phyloP scores from a whole-genome alignment of 139 green algal genomes.

The Diplosphaera chodatii region DNA sequence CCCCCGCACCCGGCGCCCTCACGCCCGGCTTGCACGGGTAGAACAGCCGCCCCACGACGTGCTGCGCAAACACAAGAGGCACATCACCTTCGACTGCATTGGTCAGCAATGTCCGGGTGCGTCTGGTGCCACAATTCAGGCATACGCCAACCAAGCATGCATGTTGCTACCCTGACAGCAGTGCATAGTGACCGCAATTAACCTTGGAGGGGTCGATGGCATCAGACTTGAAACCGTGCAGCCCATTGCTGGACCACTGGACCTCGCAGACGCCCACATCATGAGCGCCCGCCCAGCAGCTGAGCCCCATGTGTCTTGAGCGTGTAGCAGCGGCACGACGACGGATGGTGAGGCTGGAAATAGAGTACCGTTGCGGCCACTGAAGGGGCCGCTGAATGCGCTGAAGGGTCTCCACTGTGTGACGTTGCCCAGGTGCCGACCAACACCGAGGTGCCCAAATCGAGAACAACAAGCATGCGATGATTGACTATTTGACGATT shows the following conservation, averaged over 20 bases:
- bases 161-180: too few species aligned
- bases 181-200: background rate
- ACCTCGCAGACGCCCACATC: background rate
- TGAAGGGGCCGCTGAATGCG: background rate
- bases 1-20: background rate
- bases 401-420: too few species aligned
- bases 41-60: background rate
- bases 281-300: background rate
- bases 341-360: background rate
- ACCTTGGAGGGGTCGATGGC: background rate
- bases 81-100: too few species aligned
- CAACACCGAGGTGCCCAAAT: too few species aligned
- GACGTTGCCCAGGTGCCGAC: too few species aligned
- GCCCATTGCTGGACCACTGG: background rate
- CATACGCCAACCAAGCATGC: too few species aligned
- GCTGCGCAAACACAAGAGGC: background rate
- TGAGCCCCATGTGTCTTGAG: background rate
- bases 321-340: too few species aligned
- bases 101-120: too few species aligned
- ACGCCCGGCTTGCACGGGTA: background rate
- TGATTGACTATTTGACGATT: too few species aligned
- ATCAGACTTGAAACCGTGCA: background rate
- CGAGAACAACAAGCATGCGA: too few species aligned
- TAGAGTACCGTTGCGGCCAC: background rate
- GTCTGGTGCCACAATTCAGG: too few species aligned